A percentile compares a stretch with the other conserved stretches of the same genome.
These are phyloP conservation scores for Calonectria honghensis DNA, from an alignment of 2,329 filamentous ascomycete genomes.

Conservation along the genomic window DNA sequence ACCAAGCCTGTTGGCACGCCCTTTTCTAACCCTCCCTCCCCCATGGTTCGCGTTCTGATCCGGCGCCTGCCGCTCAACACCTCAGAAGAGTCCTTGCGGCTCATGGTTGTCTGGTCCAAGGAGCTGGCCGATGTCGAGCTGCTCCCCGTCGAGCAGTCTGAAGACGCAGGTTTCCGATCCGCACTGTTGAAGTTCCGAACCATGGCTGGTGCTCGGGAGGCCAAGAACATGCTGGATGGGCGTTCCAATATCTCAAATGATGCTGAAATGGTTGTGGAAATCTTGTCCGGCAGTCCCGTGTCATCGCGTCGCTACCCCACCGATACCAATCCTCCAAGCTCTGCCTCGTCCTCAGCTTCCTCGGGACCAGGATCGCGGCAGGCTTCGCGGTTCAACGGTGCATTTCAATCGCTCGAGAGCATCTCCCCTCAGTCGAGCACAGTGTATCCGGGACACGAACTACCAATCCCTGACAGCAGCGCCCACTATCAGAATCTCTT, in stretches of 20 bases:
- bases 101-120: conserved; percentile 77
- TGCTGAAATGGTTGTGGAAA: conserved; percentile 74
- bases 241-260: conserved; percentile 71
- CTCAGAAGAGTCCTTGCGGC: conserved; percentile 71
- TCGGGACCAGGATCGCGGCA: conserved; percentile 69
- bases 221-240: conserved; percentile 75
- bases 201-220: conserved; percentile 72
- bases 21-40: conserved; percentile 60
- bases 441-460: conserved; percentile 72
- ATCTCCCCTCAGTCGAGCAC: conserved; percentile 77
- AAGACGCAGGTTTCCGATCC: conserved; percentile 70
- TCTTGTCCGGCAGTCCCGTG: conserved; percentile 67
- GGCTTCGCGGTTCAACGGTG: conserved; percentile 76
- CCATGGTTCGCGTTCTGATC: conserved; percentile 68
- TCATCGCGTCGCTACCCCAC: conserved; percentile 53
- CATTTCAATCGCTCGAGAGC: conserved; percentile 77
- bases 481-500: conserved; percentile 78
- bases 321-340: conserved; percentile 50
- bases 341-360: conserved; percentile 60
- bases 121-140: conserved; percentile 72
- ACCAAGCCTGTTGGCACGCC: conserved; percentile 64
- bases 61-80: conserved; percentile 73
- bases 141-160: conserved; percentile 68
- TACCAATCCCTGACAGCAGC: conserved; percentile 74
- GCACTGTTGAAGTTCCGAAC: conserved; percentile 73